A percentile compares a stretch with the other conserved stretches of the same genome.
Conservation (phyloP, 2,329 filamentous ascomycete species). For the Botrytis byssoidea region DNA sequence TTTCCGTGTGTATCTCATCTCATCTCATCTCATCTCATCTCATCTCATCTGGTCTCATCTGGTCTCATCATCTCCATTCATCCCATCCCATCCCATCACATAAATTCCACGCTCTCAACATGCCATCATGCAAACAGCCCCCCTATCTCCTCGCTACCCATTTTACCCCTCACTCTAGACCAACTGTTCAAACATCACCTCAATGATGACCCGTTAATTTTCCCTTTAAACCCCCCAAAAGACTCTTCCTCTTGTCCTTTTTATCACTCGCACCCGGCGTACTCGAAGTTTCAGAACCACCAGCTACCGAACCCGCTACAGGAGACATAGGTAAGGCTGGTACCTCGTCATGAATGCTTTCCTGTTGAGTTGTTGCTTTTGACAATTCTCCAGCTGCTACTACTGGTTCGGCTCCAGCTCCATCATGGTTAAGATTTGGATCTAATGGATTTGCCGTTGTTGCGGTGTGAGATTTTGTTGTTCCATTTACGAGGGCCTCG, state of each 20-base stretch:
- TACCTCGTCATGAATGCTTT: constrained; percentile 5
- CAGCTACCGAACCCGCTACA: background rate
- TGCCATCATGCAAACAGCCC: background rate
- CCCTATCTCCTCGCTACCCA: background rate
- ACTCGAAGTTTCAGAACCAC: background rate
- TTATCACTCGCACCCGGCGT: background rate
- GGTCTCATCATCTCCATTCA: background rate
- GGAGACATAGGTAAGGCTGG: background rate
- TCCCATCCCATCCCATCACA: background rate
- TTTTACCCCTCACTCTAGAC: background rate
- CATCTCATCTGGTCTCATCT: background rate
- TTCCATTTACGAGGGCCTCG: constrained; percentile 22
- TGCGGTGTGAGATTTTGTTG: background rate
- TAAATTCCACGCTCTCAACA: background rate
- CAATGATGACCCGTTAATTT: constrained; percentile 17
- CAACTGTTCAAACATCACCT: background rate
- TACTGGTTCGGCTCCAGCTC: background rate
- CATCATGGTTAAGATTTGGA: background rate
- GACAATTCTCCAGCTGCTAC: constrained; percentile 3
- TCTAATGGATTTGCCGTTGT: background rate
- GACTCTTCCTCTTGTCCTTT: constrained; percentile 9
- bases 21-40: background rate
- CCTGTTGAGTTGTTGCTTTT: constrained; percentile 13
- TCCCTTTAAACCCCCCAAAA: constrained; percentile 13
- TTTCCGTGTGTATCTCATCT: background rate